Base-by-base conservation (phyloP, 2,329 filamentous ascomycete genomes). In the Hymenoscyphus occultus region DNA sequence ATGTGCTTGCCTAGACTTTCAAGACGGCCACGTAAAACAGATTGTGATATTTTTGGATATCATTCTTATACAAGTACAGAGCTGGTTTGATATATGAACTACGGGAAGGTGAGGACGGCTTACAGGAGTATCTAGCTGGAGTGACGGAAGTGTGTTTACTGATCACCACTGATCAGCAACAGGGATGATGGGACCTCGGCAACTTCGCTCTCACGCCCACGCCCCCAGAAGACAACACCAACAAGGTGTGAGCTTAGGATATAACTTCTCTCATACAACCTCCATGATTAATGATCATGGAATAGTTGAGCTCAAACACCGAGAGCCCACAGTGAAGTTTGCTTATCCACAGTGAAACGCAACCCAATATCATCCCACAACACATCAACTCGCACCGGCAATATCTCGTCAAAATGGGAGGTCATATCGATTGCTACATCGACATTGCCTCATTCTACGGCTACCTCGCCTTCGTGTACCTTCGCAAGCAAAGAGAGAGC, bases 381-480 rank as follows among this genome's bases (percentile, higher is more conserved):
- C 22, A 51, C 45, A 9, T 51, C n/a, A n/a, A 45, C 3, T 45
- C 42, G 16, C 14, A 28, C 48, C 22, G 48, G 19, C 13, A 32
- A 57, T 22, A 57, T 13, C 10, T 57, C 28, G 31, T 16, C 71
- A 76, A 56, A 48, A 89, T 90, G 87, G 80, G 80, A 22, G 82
- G 83, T 62, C 83, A 83, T 64, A 90, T 91, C 69, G 86, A 89
- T 67, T 83, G 82, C 65, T 91, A 90, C 72, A 68, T 91, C 63
- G 89, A 91, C n/a, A 57, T 76, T 83, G 90, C 87, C 63, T 93
- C 90, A 31, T 77, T 84, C 59, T 87, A 83, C 71, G 86, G 83
- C 77, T 87, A 85, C 70, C 72, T 86, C 16, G 78, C 79, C 22
- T 80, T 90, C 60, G 74, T 80, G 0, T 83, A 91, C 72, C 78